A percentile compares a stretch with the other conserved stretches of the same genome.
These are phyloP conservation scores for Phaffia tasmanica DNA, from an alignment of 768 basidiomycete species.

Conservation along the genomic window DNA sequence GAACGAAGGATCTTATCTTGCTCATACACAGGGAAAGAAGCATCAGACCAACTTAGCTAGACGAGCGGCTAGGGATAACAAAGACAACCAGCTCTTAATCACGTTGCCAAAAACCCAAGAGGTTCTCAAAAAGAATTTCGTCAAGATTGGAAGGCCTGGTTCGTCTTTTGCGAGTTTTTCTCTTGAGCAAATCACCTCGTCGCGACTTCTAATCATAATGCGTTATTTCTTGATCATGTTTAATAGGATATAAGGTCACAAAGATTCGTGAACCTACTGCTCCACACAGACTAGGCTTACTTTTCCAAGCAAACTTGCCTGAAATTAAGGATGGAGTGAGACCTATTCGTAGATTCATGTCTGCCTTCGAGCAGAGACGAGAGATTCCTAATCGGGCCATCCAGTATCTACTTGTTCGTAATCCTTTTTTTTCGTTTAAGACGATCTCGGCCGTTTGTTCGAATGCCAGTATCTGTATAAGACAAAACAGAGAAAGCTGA, in stretches of 20 bases:
- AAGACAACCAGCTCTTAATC: constrained; percentile 82
- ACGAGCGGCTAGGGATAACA: constrained; percentile 91
- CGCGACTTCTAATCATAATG: no score
- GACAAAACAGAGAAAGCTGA: no score
- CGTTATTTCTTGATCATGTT: no score
- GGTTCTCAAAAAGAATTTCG: constrained; percentile 82
- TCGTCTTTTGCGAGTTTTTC: constrained; percentile 39
- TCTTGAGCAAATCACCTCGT: background rate
- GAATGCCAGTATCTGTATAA: no score
- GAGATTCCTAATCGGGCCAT: constrained; percentile 94
- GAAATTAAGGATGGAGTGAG: constrained; percentile 79
- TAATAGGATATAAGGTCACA: constrained; percentile 56
- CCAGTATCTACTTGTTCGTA: constrained; percentile 88
- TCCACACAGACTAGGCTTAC: constrained; percentile 86
- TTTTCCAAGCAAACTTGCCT: constrained; percentile 82
- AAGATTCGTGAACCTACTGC: constrained; percentile 70
- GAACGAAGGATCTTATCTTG: constrained; percentile 89
- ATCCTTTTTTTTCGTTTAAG: background rate
- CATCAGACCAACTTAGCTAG: constrained; percentile 97
- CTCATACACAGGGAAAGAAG: constrained; percentile 98
- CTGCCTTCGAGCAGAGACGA: constrained; percentile 92
- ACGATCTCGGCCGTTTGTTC: no score
- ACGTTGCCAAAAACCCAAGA: constrained; percentile 49
- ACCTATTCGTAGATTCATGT: constrained; percentile 90
- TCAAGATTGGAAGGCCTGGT: constrained; percentile 93